phyloP scores from a whole-genome alignment of 148 eudicot species.

The Suaeda aralocaspica region DNA sequence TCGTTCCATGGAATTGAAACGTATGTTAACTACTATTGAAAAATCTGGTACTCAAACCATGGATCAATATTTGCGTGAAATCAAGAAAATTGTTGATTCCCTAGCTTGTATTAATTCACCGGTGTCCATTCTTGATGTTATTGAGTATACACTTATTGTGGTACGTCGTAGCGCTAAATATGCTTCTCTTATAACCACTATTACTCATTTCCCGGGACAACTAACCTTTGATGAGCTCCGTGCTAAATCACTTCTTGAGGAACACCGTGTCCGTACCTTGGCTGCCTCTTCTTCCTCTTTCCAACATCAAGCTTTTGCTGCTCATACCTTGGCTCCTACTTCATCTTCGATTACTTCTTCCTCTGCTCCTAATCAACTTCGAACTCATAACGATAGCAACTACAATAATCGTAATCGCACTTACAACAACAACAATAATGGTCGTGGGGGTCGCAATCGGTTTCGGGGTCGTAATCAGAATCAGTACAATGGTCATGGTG shows the following conservation, averaged over 20 bases:
- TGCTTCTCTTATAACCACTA: neutral
- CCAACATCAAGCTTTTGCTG: constrained; percentile 1
- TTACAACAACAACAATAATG: neutral
- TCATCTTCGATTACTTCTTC: neutral
- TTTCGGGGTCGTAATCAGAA: neutral
- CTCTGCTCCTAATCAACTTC: neutral
- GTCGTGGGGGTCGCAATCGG: neutral
- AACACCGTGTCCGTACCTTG: neutral
- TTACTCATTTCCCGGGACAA: neutral
- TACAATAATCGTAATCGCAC: neutral
- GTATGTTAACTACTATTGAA: neutral
- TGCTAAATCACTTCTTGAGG: neutral
- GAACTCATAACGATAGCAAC: neutral
- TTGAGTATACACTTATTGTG: neutral
- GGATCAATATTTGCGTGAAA: neutral
- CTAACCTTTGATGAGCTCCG: constrained; percentile 2
- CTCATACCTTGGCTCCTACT: neutral
- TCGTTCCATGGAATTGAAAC: neutral
- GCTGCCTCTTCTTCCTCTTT: neutral
- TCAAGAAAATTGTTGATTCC: neutral
- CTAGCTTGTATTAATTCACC: constrained; percentile 2
- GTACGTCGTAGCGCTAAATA: neutral
- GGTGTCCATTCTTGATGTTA: neutral
- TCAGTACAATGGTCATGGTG: neutral
- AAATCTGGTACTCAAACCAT: neutral